These are phyloP conservation scores for Penicillium cinerascens DNA, from an alignment of 495 filamentous ascomycete genomes.

Conservation along the genomic window DNA sequence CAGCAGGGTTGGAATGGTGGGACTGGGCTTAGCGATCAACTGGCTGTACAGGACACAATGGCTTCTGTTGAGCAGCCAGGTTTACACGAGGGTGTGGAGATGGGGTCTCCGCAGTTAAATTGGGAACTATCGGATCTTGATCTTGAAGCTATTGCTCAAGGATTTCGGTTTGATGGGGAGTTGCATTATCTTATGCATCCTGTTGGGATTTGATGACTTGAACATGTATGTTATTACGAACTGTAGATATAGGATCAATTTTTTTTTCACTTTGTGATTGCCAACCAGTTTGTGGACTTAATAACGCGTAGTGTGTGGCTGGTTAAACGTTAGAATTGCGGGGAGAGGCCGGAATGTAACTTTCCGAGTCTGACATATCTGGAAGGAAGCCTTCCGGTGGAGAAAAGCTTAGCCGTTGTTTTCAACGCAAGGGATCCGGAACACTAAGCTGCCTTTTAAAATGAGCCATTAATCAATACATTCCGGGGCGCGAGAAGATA, in stretches of 20 bases:
- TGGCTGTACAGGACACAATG: neutral
- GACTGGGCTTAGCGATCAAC: neutral
- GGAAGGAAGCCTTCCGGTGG: neutral
- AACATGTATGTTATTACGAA: neutral
- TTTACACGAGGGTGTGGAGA: neutral
- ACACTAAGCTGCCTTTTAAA: neutral
- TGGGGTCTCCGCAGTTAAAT: conserved; percentile 14
- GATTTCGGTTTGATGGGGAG: conserved; percentile 25
- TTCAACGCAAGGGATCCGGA: neutral
- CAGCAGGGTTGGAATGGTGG: neutral
- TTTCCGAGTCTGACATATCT: neutral
- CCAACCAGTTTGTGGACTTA: neutral
- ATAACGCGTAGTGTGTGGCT: neutral
- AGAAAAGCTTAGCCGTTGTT: neutral
- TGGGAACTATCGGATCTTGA: conserved; percentile 28
- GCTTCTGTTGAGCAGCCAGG: neutral
- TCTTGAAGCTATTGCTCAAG: conserved; percentile 26
- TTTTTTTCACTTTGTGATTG: too few relatives aligned
- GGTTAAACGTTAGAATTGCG: neutral
- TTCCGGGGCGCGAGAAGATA: neutral
- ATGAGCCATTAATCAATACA: neutral
- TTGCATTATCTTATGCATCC: conserved; percentile 24
- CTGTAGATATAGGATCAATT: too few relatives aligned
- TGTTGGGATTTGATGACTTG: conserved; percentile 4
- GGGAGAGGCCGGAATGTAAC: neutral